Evolutionary conservation across 257 asterid genomes (phyloP).

Genomic region (Nemophila menziesii): DNA sequence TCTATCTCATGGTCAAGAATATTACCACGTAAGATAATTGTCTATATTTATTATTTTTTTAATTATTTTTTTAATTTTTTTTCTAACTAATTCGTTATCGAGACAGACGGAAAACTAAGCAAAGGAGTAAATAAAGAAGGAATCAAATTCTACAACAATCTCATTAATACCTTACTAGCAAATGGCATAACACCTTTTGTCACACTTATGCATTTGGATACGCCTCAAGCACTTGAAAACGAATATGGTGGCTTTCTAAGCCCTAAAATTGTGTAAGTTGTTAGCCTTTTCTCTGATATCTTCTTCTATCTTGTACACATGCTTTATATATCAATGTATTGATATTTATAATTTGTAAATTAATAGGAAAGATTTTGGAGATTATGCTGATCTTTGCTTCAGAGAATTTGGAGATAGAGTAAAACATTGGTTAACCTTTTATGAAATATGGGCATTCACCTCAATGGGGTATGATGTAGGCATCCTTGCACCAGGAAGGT

Average conservation of each 20-base stretch:
- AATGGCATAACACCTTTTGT: constrained; percentile 44
- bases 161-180: too few species aligned
- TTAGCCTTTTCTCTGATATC: too few species aligned
- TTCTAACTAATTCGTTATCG: too few species aligned
- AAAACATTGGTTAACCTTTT: constrained; percentile 40
- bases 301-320: too few species aligned
- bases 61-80: too few species aligned
- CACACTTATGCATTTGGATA: constrained; percentile 64
- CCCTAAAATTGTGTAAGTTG: constrained; percentile 40
- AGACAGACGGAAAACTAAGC: too few species aligned
- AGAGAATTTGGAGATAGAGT: constrained; percentile 46
- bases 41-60: too few species aligned
- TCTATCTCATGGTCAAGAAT: too few species aligned
- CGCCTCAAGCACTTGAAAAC: constrained; percentile 62
- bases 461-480: constrained; percentile 40
- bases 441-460: constrained; percentile 27
- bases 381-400: constrained; percentile 40
- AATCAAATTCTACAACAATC: too few species aligned
- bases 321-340: background rate
- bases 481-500: constrained; percentile 35
- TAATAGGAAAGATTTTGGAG: constrained; percentile 39
- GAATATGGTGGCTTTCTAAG: constrained; percentile 59
- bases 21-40: too few species aligned
- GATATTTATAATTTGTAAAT: background rate
- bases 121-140: too few species aligned